A percentile compares a stretch with the other conserved stretches of the same genome.
Conservation (phyloP, 306 rosid genomes). For the Cicer pinnatifidum region DNA sequence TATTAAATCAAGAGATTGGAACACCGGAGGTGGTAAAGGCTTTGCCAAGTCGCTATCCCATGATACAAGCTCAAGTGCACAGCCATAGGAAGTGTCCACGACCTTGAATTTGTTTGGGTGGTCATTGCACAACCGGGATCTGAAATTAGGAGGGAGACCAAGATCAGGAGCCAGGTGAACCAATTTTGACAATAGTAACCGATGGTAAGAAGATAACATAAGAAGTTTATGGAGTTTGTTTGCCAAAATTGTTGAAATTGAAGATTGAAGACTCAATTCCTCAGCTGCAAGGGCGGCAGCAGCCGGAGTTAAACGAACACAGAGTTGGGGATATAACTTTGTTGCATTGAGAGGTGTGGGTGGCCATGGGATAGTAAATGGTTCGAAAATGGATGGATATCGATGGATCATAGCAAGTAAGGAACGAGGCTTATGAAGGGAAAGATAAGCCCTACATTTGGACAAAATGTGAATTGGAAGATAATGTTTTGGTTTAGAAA, state of each 20-base stretch:
- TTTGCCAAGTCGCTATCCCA: conserved; percentile 72
- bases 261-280: conserved; percentile 60
- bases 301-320: conserved; percentile 89
- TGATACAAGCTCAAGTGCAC: conserved; percentile 88
- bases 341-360: conserved; percentile 79
- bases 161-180: conserved; percentile 94
- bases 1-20: conserved; percentile 59
- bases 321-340: conserved; percentile 69
- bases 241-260: conserved; percentile 66
- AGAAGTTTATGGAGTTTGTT: conserved; percentile 86
- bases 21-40: conserved; percentile 55
- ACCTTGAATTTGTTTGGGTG: conserved; percentile 78
- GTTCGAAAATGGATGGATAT: conserved; percentile 80
- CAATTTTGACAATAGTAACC: conserved; percentile 73
- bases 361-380: conserved; percentile 68
- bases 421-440: conserved; percentile 68
- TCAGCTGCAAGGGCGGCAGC: conserved; percentile 62
- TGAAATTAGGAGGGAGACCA: conserved; percentile 84
- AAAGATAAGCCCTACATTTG: conserved; percentile 78
- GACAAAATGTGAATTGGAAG: conserved; percentile 73
- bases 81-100: conserved; percentile 81
- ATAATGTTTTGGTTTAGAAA: conserved; percentile 86
- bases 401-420: conserved; percentile 78
- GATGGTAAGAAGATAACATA: conserved; percentile 78
- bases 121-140: conserved; percentile 82